A percentile compares a stretch with the other conserved stretches of the same genome.
These are phyloP conservation scores for Starmerella stellata DNA, from an alignment of 805 yeast species.

Conservation along the genomic window DNA sequence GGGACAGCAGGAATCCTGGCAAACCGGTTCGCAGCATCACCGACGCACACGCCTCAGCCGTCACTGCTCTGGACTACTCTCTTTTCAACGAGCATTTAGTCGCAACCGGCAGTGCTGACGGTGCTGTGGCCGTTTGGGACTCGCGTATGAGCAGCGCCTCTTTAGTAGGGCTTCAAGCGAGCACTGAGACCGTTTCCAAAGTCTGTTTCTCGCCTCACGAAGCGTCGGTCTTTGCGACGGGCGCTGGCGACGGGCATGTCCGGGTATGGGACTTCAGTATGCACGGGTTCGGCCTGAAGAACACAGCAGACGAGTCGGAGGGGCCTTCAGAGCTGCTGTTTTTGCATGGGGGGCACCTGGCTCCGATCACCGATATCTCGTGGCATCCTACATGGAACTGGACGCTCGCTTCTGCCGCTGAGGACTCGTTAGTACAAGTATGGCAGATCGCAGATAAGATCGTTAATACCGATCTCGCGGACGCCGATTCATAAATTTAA, in stretches of 20 bases:
- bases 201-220: slow-evolving; percentile 36
- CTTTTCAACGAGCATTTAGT: slow-evolving; percentile 35
- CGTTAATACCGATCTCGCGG: slow-evolving; percentile 16
- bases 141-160: slow-evolving; percentile 43
- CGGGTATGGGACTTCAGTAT: slow-evolving; percentile 53
- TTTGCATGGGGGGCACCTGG: slow-evolving; percentile 77
- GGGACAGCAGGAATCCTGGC: slow-evolving; percentile 27
- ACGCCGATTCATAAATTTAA: not conserved
- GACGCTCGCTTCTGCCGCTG: slow-evolving; percentile 50
- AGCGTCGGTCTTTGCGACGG: slow-evolving; percentile 38
- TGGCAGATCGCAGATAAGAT: slow-evolving; percentile 48
- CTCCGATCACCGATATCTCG: slow-evolving; percentile 44
- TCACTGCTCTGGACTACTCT: slow-evolving; percentile 53
- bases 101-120: slow-evolving; percentile 66
- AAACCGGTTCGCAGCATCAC: slow-evolving; percentile 13
- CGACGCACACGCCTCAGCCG: slow-evolving; percentile 41
- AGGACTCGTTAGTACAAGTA: slow-evolving; percentile 55
- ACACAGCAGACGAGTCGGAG: slow-evolving; percentile 36
- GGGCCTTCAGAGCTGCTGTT: slow-evolving; percentile 63
- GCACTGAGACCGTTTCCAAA: slow-evolving; percentile 37
- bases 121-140: slow-evolving; percentile 58
- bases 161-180: slow-evolving; percentile 50
- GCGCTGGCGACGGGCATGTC: slow-evolving; percentile 50
- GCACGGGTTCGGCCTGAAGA: slow-evolving; percentile 34
- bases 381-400: slow-evolving; percentile 46